Evolutionary conservation across 2,329 filamentous ascomycete genomes (phyloP), one percentile per base, ranked within the genome.

Genomic region (Pestalotiopsis sp.): DNA sequence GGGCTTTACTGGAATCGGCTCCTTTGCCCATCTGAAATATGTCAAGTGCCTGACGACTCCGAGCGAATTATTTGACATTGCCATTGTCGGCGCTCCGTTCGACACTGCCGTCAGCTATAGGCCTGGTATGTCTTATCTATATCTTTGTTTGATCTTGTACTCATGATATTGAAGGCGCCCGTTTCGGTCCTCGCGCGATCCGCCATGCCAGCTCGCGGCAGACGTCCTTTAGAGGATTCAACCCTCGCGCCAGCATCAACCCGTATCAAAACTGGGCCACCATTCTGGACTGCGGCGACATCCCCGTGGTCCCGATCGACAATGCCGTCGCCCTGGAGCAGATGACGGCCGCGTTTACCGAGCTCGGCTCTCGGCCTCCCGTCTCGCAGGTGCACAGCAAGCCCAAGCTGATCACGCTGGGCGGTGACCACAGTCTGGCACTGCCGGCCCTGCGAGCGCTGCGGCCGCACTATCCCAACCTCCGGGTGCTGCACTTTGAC

Each of bases 281-380:
- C 52, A 89, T 97, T 69, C 84, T 95, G 64, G 95, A 98, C 83
- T 98, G 95, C 79, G 95, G 95, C 61, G 95, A 97, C 78, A 94
- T 97, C 67, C 94, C 95, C 36, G 86, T 97, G 72, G 93, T 92
- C 0, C 94, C 94, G 0, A 91, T 97, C 74, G 94, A 97, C 82
- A 97, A 97, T 78, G 89, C 85, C 1, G 84, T 97, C 17, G 95
- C 95, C 0, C 83, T 95, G 66, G 84, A 86, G 59, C 95, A 97
- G 81, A 97, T 97, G 94, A 93, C 88, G 39, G 89, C 91, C 76
- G 94, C 93, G 0, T 94, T 93, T 78, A 83, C 86, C 6, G 91
- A 95, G 79, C 89, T 97, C 2, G 85, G 84, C 38, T 76, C 73
- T 49, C 78, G 83, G 3, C 25, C 67, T 4, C 79, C 85, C 68